Base-by-base conservation (phyloP, 2,329 filamentous ascomycete species). In the Cladorrhinum sp. region DNA sequence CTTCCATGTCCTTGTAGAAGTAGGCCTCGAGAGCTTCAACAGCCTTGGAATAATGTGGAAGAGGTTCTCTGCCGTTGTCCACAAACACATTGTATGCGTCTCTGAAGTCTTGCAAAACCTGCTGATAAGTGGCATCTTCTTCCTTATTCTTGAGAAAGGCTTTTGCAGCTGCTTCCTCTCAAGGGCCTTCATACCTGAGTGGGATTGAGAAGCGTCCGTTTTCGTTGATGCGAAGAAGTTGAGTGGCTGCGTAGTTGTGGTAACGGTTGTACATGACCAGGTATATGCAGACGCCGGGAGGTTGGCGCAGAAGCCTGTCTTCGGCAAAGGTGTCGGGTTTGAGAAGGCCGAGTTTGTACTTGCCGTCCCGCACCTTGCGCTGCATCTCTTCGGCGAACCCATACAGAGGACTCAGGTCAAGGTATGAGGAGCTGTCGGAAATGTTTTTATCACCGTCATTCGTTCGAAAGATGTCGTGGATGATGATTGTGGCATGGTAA, bases 231-330 rank as follows among this genome's bases (percentile, higher is more conserved):
- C 55, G 53, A 10, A 58, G 58, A n/a, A 63, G 62, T 51, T 64
- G 58, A 1, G 39, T 64, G 2, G 61, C 59, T 8, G 92, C 85
- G 64, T 94, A 83, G 74, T 97, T 96, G 75, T 96, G 93, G 76
- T 95, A 96, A 28, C 86, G 82, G 68, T 88, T 88, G 75, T 91
- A 88, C 88, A 91, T 91, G 72, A 92, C 80, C 20, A 92, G 75
- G 2, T 92, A 69, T 5, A 90, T 85, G 60, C 84, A 82, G 4
- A 89, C 87, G n/a, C 88, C 88, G 0, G 90, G 87, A 0, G 89
- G 89, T 66, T 90, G 87, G 10, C 84, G 86, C 30, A 87, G 74
- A 2, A 91, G 76, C 60, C 89, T 81, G 72, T 86, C 86, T 67
- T 91, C 88, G 2, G 86, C 84, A 66, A 89, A 92, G 2, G 79